phyloP scores from a whole-genome alignment of 2,329 filamentous ascomycete genomes.

The Chrysoporthe puriensis region DNA sequence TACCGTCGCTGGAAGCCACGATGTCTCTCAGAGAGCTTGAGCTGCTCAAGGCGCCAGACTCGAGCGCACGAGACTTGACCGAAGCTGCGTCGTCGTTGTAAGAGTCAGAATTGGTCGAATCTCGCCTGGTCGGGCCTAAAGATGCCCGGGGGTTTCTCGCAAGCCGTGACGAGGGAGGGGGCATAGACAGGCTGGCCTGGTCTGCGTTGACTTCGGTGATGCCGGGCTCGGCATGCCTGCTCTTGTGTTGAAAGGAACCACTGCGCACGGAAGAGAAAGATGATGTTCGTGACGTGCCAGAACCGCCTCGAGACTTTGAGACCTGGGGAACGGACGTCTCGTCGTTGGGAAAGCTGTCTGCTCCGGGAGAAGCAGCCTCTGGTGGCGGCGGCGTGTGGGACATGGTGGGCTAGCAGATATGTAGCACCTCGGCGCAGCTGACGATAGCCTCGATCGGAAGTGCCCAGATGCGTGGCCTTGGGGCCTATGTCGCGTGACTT shows the following conservation, averaged over 20 bases:
- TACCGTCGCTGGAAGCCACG: conserved; percentile 35
- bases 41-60: conserved; percentile 11
- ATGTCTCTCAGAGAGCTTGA: conserved; percentile 17
- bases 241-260: conserved; percentile 51
- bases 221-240: conserved; percentile 62
- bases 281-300: conserved; percentile 45
- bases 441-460: conserved; percentile 32
- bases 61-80: not conserved
- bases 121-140: conserved; percentile 46
- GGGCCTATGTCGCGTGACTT: not conserved
- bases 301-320: conserved; percentile 32
- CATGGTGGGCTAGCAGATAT: conserved; percentile 14
- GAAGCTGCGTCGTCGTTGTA: conserved; percentile 44
- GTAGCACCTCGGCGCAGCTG: not conserved
- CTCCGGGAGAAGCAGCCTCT: conserved; percentile 4
- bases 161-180: conserved; percentile 52
- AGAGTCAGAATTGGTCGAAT: conserved; percentile 47
- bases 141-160: conserved; percentile 48
- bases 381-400: conserved; percentile 17
- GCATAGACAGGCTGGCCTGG: conserved; percentile 67
- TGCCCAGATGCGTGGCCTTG: conserved; percentile 12
- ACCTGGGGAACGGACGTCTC: conserved; percentile 3
- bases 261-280: conserved; percentile 45
- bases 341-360: not conserved
- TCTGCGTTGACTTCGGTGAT: conserved; percentile 61